Evolutionary conservation across 352 stramenopile genomes (phyloP), one percentile per base, ranked within the genome.

Genomic region (Phytophthora boehmeriae): DNA sequence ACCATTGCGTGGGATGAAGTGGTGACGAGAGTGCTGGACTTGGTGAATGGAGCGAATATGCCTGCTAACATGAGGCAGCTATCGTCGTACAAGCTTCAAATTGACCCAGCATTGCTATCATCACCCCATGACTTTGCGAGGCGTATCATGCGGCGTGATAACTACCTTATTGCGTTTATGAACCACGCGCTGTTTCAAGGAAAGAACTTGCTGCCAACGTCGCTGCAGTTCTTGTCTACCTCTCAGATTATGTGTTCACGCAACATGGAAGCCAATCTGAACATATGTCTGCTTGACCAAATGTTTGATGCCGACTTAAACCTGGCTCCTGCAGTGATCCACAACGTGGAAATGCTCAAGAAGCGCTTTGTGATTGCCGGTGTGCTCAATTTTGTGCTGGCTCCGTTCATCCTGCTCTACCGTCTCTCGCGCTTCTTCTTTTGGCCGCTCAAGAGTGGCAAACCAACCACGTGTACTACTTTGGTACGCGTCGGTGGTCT

Each of bases 81-180:
- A 22, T 92, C 76, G 36, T 83, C 76, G 5, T 91, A 97, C 64
- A 78, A 76, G 45, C 72, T 97, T 22, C 87, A 95, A 45, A 82
- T 96, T 49, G 75, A 95, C 22, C 88, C 93, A 44, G 59, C 74
- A 39, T 66, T 97, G 42, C 59, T 95, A 14, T 73, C 75, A 27
- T 90, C 83, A 25, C 76, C 90, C 6, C 90, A 97, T 23, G 88
- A 97, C 61, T 90, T 99, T 59, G 95, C 97, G 1, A 80, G 93
- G 54, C 92, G 98, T 44, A 99, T 99, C 71, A 97, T 99, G 88
- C 88, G 97, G 4, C 92, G 97, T 41, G 97, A 99, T 52, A 99
- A 99, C 75, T 99, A 98, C 71, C 68, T 99, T 16, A 97, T 99
- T 55, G 96, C 95, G 10, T 96, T 98, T 63, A 97, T 99, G 78